A percentile compares a stretch with the other conserved stretches of the same genome.
Evolutionary conservation across 306 rosid species (phyloP).

Genomic region (Ceratonia siliqua): DNA sequence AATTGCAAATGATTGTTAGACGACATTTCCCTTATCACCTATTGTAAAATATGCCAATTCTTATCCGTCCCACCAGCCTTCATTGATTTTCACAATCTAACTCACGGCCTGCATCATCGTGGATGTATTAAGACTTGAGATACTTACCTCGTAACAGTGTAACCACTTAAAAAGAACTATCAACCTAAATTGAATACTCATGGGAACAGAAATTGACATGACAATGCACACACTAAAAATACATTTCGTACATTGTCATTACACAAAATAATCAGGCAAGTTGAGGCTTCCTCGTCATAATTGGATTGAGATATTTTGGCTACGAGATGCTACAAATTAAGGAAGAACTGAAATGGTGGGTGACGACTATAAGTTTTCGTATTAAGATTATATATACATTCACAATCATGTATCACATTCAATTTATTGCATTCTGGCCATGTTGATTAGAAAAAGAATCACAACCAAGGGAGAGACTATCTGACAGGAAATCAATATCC

Average conservation of each 20-base stretch:
- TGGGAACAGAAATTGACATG: constrained; percentile 38
- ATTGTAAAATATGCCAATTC: background rate
- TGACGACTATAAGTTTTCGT: too few species aligned
- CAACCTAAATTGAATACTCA: background rate
- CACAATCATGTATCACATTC: background rate
- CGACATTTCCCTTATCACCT: background rate
- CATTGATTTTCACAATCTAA: background rate
- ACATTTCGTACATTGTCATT: too few species aligned
- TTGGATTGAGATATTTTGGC: too few species aligned
- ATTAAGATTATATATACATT: too few species aligned
- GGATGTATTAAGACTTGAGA: too few species aligned
- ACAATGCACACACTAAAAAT: background rate
- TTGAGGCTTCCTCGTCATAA: too few species aligned
- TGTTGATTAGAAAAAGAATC: background rate
- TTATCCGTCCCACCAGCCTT: background rate
- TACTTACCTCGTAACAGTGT: too few species aligned
- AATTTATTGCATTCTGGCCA: background rate
- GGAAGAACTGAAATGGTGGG: too few species aligned
- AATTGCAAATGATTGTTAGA: background rate
- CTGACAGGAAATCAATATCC: background rate
- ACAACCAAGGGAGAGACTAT: background rate
- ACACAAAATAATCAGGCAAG: constrained; percentile 45
- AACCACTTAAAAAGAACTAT: too few species aligned
- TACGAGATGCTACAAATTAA: too few species aligned
- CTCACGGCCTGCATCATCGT: background rate